Conservation (phyloP, 2,329 filamentous ascomycete species). For the Pseudogymnoascus sp. region DNA sequence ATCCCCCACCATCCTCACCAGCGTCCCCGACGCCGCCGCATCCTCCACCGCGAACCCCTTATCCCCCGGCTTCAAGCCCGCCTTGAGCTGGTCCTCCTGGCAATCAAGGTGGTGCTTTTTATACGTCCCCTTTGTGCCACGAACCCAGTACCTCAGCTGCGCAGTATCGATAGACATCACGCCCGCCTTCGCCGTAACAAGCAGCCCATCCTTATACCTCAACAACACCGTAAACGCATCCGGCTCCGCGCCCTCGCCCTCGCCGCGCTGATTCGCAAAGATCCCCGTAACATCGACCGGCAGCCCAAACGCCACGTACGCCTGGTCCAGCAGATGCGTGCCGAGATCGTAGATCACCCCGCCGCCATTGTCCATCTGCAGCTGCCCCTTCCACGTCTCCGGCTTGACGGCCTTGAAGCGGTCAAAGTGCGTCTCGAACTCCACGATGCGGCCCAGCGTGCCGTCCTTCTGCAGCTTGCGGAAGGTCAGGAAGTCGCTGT, state of each 20-base stretch:
- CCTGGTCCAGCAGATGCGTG: slow-evolving; percentile 69
- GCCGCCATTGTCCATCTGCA: slow-evolving; percentile 52
- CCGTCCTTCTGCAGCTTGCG: slow-evolving; percentile 51
- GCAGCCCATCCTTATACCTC: slow-evolving; percentile 51
- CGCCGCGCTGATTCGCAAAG: slow-evolving; percentile 56
- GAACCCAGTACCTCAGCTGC: slow-evolving; percentile 69
- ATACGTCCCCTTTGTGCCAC: slow-evolving; percentile 66
- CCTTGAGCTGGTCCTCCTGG: slow-evolving; percentile 66
- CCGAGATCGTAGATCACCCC: slow-evolving; percentile 67
- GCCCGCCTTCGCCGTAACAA: slow-evolving; percentile 62
- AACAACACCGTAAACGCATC: slow-evolving; percentile 57
- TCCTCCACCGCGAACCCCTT: slow-evolving; percentile 57
- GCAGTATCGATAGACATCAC: slow-evolving; percentile 59
- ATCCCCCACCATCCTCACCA: slow-evolving; percentile 47
- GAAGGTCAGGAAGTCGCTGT: slow-evolving; percentile 67
- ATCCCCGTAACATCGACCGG: slow-evolving; percentile 60
- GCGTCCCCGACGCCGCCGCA: slow-evolving; percentile 45
- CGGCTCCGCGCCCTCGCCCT: slow-evolving; percentile 36
- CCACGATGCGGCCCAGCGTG: slow-evolving; percentile 60
- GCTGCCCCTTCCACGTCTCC: slow-evolving; percentile 56
- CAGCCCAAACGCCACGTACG: slow-evolving; percentile 59
- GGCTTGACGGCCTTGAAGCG: slow-evolving; percentile 56
- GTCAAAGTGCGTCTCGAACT: slow-evolving; percentile 77
- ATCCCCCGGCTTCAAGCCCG: slow-evolving; percentile 53
- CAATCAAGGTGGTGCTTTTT: slow-evolving; percentile 63